Percentiles rank a stretch among this genome's conserved stretches.
Evolutionary conservation across 2,329 filamentous ascomycete genomes (phyloP).

Genomic region (Berkeleyomyces basicola): DNA sequence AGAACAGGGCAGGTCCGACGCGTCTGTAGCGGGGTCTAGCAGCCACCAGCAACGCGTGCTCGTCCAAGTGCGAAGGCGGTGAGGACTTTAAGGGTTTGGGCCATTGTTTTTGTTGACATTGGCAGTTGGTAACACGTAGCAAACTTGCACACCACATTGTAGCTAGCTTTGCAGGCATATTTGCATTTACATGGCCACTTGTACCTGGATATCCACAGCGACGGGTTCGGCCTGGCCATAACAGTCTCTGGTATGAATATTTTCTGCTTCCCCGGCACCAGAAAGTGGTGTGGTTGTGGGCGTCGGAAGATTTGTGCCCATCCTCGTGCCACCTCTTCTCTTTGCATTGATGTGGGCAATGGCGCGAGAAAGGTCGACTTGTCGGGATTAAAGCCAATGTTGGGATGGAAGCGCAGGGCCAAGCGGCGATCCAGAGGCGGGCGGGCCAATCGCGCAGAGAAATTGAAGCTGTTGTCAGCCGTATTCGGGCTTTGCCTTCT

Average conservation of each 20-base stretch:
- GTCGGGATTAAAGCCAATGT: neutral
- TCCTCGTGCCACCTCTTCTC: neutral
- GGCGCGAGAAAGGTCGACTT: neutral
- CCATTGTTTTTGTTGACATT: neutral
- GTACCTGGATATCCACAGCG: neutral
- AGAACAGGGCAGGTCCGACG: neutral
- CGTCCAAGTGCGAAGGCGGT: neutral
- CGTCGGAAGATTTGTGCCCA: neutral
- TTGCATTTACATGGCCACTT: too few relatives aligned
- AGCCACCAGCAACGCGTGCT: neutral
- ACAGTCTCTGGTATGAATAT: neutral
- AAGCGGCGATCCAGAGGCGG: neutral
- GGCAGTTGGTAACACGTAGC: neutral
- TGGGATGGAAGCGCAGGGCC: neutral
- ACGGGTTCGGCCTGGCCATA: neutral
- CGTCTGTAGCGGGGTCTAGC: neutral
- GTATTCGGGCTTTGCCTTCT: constrained; percentile 12
- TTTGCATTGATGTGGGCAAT: neutral
- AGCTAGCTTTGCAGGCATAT: too few relatives aligned
- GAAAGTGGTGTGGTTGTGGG: constrained; percentile 2
- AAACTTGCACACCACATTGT: neutral
- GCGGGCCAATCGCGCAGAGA: neutral
- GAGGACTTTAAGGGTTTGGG: neutral
- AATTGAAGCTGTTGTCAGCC: constrained; percentile 10
- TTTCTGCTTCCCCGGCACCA: neutral